Conservation (phyloP, 768 basidiomycete genomes). For the Podaxis pistillaris region DNA sequence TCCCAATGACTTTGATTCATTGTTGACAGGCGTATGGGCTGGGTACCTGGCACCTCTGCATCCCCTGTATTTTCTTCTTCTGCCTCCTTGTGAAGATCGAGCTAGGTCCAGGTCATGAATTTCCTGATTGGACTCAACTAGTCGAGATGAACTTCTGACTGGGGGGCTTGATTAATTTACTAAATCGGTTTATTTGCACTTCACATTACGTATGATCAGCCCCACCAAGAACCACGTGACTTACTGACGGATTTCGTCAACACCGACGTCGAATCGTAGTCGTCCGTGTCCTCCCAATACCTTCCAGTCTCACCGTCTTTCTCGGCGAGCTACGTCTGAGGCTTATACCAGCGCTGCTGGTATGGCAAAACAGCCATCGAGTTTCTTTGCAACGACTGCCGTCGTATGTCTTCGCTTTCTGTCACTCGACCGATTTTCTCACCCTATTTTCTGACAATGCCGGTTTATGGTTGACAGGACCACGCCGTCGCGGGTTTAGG, state of each 20-base stretch:
- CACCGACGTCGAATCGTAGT: not conserved
- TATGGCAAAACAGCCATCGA: constrained; percentile 42
- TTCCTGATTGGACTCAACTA: too few relatives aligned
- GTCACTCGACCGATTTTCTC: not conserved
- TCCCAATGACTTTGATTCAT: too few relatives aligned
- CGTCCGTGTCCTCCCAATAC: not conserved
- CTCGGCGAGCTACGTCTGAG: not conserved
- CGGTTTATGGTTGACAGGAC: constrained; percentile 51
- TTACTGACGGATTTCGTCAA: not conserved
- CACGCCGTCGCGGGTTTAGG: constrained; percentile 94
- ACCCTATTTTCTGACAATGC: not conserved
- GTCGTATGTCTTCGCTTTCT: constrained; percentile 31
- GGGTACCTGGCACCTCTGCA: too few relatives aligned
- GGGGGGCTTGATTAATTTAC: too few relatives aligned
- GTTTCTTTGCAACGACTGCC: constrained; percentile 51
- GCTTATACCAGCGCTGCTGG: constrained; percentile 26
- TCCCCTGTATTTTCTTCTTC: too few relatives aligned
- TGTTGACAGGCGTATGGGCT: too few relatives aligned
- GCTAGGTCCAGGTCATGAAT: too few relatives aligned
- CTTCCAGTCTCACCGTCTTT: not conserved
- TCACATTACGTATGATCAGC: not conserved
- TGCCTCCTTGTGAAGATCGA: too few relatives aligned
- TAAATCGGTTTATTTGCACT: too few relatives aligned
- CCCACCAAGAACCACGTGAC: not conserved
- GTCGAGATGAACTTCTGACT: too few relatives aligned